Percentiles rank a stretch among this genome's conserved stretches.
These are phyloP conservation scores for Saccharomyces paradoxus DNA, from an alignment of 805 yeast genomes.

Conservation along the genomic window DNA sequence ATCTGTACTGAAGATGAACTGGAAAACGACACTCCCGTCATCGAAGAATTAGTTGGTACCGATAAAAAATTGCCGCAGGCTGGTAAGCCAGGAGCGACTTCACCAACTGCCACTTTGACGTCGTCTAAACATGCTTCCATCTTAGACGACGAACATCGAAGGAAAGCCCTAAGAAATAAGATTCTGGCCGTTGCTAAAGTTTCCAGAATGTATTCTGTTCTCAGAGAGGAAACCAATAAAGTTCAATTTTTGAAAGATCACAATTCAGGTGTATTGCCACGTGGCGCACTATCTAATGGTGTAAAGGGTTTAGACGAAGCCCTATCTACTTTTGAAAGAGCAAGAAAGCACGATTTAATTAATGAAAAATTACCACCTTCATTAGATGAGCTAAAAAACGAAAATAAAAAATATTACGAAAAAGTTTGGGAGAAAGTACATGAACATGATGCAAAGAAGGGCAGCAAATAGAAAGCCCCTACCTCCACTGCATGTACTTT, in stretches of 20 bases:
- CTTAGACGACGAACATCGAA: constrained; percentile 27
- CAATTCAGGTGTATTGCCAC: constrained; percentile 73
- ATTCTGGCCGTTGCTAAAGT: constrained; percentile 94
- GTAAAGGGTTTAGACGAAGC: constrained; percentile 67
- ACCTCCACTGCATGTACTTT: background rate
- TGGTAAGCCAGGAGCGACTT: background rate
- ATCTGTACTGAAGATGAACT: constrained; percentile 94
- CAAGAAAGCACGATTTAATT: constrained; percentile 64
- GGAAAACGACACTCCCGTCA: constrained; percentile 55
- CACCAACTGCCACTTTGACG: constrained; percentile 1
- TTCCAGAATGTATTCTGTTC: constrained; percentile 81
- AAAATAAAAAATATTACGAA: constrained; percentile 40
- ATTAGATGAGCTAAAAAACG: constrained; percentile 43
- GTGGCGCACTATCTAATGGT: constrained; percentile 79
- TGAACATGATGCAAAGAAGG: constrained; percentile 5
- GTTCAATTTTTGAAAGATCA: constrained; percentile 70
- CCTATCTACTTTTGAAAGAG: constrained; percentile 71
- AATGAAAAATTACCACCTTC: constrained; percentile 90
- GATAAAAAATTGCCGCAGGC: constrained; percentile 7
- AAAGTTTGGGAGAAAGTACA: background rate
- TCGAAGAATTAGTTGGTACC: constrained; percentile 34
- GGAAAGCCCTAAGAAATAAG: constrained; percentile 68
- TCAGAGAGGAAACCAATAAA: constrained; percentile 81
- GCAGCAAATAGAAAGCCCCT: background rate
- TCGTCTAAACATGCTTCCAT: constrained; percentile 7